Evolutionary conservation across 108 stramenopile genomes (phyloP).

Genomic region (Parietichytrium sp.): DNA sequence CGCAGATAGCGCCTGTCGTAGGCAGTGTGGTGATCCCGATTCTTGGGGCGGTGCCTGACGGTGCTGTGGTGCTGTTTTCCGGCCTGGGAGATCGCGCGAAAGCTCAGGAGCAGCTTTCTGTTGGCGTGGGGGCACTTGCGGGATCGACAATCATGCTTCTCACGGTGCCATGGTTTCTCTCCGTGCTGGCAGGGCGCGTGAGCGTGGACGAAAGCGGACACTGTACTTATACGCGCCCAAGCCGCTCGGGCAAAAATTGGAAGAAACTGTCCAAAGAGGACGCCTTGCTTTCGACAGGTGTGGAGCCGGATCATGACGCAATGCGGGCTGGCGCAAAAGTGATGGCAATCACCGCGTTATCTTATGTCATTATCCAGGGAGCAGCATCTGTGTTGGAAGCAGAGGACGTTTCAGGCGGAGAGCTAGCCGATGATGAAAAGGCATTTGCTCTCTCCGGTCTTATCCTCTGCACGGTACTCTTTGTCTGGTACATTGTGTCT

Average conservation of each 20-base stretch:
- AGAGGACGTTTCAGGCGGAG: conserved; percentile 19
- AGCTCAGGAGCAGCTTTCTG: conserved; percentile 79
- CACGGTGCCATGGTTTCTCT: conserved; percentile 85
- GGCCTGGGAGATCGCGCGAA: conserved; percentile 78
- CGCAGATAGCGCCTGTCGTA: conserved; percentile 82
- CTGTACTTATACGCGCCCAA: conserved; percentile 50
- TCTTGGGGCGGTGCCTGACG: conserved; percentile 95
- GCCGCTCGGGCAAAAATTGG: conserved; percentile 21
- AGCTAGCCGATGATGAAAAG: neutral
- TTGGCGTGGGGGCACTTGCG: conserved; percentile 93
- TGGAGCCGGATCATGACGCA: neutral
- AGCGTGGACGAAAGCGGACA: conserved; percentile 60
- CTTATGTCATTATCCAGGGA: conserved; percentile 82
- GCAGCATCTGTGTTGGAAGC: conserved; percentile 67
- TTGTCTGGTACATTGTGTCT: neutral
- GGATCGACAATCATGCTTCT: conserved; percentile 95
- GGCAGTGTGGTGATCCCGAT: conserved; percentile 90
- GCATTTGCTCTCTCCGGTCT: neutral
- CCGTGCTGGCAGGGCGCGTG: conserved; percentile 81
- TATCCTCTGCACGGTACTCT: conserved; percentile 24
- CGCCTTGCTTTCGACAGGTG: conserved; percentile 60
- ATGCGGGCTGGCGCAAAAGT: conserved; percentile 54
- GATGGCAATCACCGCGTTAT: conserved; percentile 77
- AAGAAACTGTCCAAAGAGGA: conserved; percentile 43
- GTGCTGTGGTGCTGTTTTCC: conserved; percentile 89